Conservation (phyloP, 306 rosid species). For the Cucumis hystrix region DNA sequence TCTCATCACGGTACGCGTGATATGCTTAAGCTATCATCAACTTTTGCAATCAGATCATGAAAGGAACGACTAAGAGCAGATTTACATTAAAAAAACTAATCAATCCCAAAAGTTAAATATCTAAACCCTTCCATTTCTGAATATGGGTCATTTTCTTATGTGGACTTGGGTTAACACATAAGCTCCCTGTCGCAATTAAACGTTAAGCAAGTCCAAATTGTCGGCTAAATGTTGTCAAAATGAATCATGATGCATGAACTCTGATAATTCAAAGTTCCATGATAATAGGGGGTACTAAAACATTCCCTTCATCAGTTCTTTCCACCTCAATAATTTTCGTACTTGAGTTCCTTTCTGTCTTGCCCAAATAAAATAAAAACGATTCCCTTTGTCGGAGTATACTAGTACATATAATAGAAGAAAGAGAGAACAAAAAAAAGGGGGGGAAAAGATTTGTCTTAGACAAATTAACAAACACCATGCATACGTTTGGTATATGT, state of each 20-base stretch:
- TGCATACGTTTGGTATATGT: conserved; percentile 34
- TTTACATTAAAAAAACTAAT: not conserved
- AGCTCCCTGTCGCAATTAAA: not conserved
- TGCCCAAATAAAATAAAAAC: not conserved
- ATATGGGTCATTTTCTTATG: not conserved
- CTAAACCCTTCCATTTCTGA: not conserved
- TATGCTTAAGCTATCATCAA: not conserved
- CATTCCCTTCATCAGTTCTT: conserved; percentile 17
- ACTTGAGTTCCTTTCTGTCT: conserved; percentile 11
- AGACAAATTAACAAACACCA: conserved; percentile 23
- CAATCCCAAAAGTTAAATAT: not conserved
- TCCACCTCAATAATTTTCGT: conserved; percentile 12
- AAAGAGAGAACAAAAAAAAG: conserved; percentile 9
- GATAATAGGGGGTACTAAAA: conserved; percentile 17
- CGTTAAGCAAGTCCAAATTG: conserved; percentile 27
- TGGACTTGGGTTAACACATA: not conserved
- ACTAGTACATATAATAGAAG: conserved; percentile 14
- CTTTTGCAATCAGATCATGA: not conserved
- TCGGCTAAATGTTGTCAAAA: conserved; percentile 40
- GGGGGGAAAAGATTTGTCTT: not conserved
- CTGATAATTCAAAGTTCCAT: conserved; percentile 17
- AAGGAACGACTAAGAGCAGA: not conserved
- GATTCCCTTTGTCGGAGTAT: conserved; percentile 34
- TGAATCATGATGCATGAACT: conserved; percentile 33
- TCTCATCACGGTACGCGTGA: not conserved